A percentile compares a stretch with the other conserved stretches of the same genome.
phyloP scores from a whole-genome alignment of 2,329 filamentous ascomycete species.

The Epichloe festucae region DNA sequence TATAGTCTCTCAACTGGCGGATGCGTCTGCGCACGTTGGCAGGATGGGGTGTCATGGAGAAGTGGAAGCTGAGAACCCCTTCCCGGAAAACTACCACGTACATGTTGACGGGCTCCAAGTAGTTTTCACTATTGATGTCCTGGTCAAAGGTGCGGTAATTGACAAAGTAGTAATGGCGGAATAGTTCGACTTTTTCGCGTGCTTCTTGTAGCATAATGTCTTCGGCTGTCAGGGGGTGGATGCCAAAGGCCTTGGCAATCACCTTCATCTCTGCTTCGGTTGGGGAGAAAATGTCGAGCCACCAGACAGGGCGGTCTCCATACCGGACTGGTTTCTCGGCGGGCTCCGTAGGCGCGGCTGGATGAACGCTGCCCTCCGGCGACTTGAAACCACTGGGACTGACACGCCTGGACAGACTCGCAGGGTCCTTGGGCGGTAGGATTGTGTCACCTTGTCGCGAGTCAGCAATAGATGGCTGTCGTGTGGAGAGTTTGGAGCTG shows the following conservation, averaged over 20 bases:
- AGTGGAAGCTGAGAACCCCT: conserved; percentile 92
- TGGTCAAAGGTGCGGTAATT: conserved; percentile 98
- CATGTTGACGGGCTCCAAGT: conserved; percentile 91
- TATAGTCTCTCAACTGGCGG: conserved; percentile 84
- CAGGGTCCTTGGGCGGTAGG: conserved; percentile 19
- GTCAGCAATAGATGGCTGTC: conserved; percentile 30
- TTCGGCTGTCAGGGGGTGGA: conserved; percentile 92
- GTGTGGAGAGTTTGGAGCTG: conserved; percentile 31
- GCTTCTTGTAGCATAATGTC: conserved; percentile 97
- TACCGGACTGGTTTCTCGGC: conserved; percentile 39
- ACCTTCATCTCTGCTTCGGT: conserved; percentile 95
- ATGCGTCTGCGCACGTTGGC: conserved; percentile 92
- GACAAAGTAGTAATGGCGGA: conserved; percentile 96
- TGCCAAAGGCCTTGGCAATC: conserved; percentile 82
- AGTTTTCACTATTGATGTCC: conserved; percentile 76
- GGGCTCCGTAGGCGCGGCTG: conserved; percentile 9
- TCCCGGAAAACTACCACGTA: conserved; percentile 95
- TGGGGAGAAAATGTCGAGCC: conserved; percentile 84
- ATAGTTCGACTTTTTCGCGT: conserved; percentile 94
- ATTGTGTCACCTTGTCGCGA: conserved; percentile 15
- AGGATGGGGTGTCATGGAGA: conserved; percentile 88
- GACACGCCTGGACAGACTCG: conserved; percentile 28
- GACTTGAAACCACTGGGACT: conserved; percentile 35
- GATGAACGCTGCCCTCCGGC: conserved; percentile 14
- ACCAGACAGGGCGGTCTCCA: conserved; percentile 86